Base-by-base conservation (phyloP, 2,329 filamentous ascomycete species). In the Mycosphaerelloides madeirae region DNA sequence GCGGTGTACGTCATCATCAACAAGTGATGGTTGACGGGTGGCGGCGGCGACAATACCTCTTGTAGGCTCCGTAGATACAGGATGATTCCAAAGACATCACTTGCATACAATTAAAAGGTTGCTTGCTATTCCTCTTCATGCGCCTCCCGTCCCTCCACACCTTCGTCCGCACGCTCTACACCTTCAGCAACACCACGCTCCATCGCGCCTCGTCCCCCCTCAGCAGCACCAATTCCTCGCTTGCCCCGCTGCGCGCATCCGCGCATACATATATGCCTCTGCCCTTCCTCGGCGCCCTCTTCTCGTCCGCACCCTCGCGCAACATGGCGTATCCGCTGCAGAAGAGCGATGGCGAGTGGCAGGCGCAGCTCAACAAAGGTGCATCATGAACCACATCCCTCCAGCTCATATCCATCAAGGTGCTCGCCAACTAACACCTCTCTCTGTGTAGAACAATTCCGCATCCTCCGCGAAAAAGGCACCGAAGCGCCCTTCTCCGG, bases 381-480 rank as follows among this genome's bases (percentile, higher is more conserved):
- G 69, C 20, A 67, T 64, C n/a, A n/a, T n/a, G n/a, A n/a, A n/a
- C n/a, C n/a, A n/a, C n/a, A n/a, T n/a, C n/a, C n/a, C 19, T 18
- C 14, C 16, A 13, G 15, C 35, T 48, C 52, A 31, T 31, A 36
- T 15, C 43, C 48, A 53, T 53, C 48, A 53, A 50, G 46, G 45
- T 48, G 12, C 11, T 28, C 20, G n/a, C 38, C 29, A 35, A 47
- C 33, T 71, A 74, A 65, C 31, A 54, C 41, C 15, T 37, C 34
- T 20, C 29, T 20, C n/a, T 25, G n/a, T 11, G 41, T 59, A 95
- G 91, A 96, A 62, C 93, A 98, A 77, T 98, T 97, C 75, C 87
- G 87, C 54, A 79, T 98, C 63, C 81, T 98, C 43, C 85, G 93
- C 52, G 74, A 94, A 66, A 91, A 96, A 67, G 93, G 90, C 59